Evolutionary conservation across 495 filamentous ascomycete species (phyloP), one percentile per base, ranked within the genome.

Genomic region (Copromyces sp.): DNA sequence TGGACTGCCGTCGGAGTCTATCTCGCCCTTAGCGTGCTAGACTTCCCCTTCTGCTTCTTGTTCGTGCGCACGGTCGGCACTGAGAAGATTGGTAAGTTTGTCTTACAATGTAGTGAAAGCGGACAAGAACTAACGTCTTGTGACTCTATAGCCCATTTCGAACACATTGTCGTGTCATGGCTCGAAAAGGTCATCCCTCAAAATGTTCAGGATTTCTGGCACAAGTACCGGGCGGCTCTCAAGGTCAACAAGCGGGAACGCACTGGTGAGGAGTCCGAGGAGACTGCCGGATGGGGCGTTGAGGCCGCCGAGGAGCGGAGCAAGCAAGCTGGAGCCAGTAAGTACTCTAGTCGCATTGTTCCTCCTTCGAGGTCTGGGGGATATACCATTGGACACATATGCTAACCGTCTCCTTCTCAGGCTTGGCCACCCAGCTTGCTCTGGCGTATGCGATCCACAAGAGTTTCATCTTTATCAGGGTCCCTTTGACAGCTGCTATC

Each of bases 391-490:
- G 8, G 29, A 71, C 44, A 14, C 4, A 44, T 3, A 40, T 68
- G 42, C 61, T 73, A 68, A 76, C 39, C 9, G 12, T 53, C 53
- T 68, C 12, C 24, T 9, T 68, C 76, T 7, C 74, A 81, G 86
- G 86, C 74, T 78, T 89, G 41, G 85, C 85, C 68, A 99, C 95
- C 4, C 94, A 98, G 76, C 84, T 98, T 37, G 95, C 92, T 16
- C 87, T 99, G 16, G 96, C 95, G 7, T 99, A 99, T 76, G 95
- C 95, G 0, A 91, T 99, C 69, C 95, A 99, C 85, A 99, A 99
- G 82, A 95, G 91, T 74, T 94, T 99, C 81, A 97, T 99, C 70
- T 97, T 99, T 81, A 82, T 98, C 70, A 88, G 95, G 9, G 92
- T 99, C 3, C 95, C 95, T 3, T 79, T 98, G 74, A 94, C 95